Evolutionary conservation across 352 stramenopile genomes (phyloP).

Genomic region (Pythium monospermum): DNA sequence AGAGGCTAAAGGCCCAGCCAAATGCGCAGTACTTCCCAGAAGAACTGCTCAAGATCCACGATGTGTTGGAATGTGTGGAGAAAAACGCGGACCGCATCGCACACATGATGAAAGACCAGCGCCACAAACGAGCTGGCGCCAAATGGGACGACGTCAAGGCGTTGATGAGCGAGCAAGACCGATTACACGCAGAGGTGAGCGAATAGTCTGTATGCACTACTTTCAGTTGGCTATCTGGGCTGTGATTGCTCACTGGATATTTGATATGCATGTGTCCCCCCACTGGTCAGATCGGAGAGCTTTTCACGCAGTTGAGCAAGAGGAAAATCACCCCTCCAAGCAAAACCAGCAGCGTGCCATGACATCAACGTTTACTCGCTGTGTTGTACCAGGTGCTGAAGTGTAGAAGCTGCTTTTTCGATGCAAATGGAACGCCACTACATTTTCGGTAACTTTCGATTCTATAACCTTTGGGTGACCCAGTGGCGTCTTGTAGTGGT

Average conservation of each 20-base stretch:
- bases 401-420: too few species aligned
- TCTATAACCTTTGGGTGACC: too few species aligned
- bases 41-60: constrained; percentile 52
- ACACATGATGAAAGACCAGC: constrained; percentile 36
- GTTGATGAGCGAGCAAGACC: constrained; percentile 56
- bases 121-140: constrained; percentile 11
- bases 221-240: background rate
- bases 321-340: constrained; percentile 8
- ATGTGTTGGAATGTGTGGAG: constrained; percentile 60
- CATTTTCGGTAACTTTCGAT: too few species aligned
- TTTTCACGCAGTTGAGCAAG: constrained; percentile 17
- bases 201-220: background rate
- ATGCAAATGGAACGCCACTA: too few species aligned
- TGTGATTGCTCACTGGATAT: background rate
- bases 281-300: constrained; percentile 6
- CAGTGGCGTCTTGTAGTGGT: too few species aligned
- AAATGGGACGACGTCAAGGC: constrained; percentile 28
- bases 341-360: background rate
- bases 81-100: constrained; percentile 72
- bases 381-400: too few species aligned
- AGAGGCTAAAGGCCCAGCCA: constrained; percentile 13
- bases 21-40: constrained; percentile 22
- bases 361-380: too few species aligned
- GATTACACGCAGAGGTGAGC: constrained; percentile 19
- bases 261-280: background rate